These are phyloP conservation scores for Pelagomonas calceolata DNA, from an alignment of 108 stramenopile genomes.

Conservation along the genomic window DNA sequence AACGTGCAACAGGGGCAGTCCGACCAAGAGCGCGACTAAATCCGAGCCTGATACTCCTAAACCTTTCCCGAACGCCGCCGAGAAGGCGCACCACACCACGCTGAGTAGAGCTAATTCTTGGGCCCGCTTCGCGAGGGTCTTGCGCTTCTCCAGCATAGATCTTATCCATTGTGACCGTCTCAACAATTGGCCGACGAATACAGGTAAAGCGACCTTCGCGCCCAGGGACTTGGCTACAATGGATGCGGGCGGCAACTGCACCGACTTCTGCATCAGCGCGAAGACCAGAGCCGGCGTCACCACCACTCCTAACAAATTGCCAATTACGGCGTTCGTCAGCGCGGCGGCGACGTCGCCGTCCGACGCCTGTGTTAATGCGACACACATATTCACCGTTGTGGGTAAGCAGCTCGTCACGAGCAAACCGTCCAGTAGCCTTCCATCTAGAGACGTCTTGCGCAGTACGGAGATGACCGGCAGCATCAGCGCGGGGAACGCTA, in stretches of 20 bases:
- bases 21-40: conserved; percentile 39
- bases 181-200: conserved; percentile 56
- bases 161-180: conserved; percentile 34
- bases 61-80: conserved; percentile 66
- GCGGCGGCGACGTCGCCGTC: conserved; percentile 69
- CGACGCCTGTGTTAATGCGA: conserved; percentile 62
- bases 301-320: conserved; percentile 73
- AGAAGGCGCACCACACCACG: conserved; percentile 84
- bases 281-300: conserved; percentile 70
- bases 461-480: conserved; percentile 47
- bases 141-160: not conserved
- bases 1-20: conserved; percentile 54
- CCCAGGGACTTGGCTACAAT: conserved; percentile 59
- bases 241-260: conserved; percentile 56
- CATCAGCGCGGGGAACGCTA: conserved; percentile 61
- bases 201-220: conserved; percentile 65
- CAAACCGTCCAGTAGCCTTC: conserved; percentile 54
- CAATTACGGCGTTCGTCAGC: conserved; percentile 74
- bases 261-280: conserved; percentile 54
- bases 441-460: conserved; percentile 32
- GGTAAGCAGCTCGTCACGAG: conserved; percentile 69
- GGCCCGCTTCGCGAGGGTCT: conserved; percentile 2
- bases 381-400: conserved; percentile 85
- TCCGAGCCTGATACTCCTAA: conserved; percentile 51
- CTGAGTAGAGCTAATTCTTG: conserved; percentile 45